Evolutionary conservation across 768 basidiomycete species (phyloP).

Genomic region (Cyclocybe cylindracea): DNA sequence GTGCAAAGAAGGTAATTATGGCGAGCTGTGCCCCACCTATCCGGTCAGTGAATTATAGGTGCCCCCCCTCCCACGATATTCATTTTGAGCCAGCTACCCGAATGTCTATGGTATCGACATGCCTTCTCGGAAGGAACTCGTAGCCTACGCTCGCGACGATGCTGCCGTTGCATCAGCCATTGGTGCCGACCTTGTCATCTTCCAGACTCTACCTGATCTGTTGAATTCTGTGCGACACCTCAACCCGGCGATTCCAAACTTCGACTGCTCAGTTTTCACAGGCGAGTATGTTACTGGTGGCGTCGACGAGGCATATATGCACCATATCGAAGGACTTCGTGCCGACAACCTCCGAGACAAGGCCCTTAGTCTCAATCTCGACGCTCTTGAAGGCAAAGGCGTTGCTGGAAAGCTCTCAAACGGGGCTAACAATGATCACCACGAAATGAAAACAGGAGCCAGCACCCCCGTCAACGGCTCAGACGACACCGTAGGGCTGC

Average conservation of each 20-base stretch:
- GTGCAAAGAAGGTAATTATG: conserved; percentile 93
- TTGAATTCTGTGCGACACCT: conserved; percentile 82
- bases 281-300: conserved; percentile 97
- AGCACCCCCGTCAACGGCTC: conserved; percentile 57
- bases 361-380: conserved; percentile 30
- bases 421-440: conserved; percentile 10
- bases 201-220: conserved; percentile 90
- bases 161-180: conserved; percentile 77
- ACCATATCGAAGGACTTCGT: conserved; percentile 70
- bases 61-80: neutral
- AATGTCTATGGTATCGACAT: conserved; percentile 99
- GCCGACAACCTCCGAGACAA: conserved; percentile 81
- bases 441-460: conserved; percentile 24
- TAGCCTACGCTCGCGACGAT: conserved; percentile 76
- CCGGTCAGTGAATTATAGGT: conserved; percentile 49
- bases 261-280: conserved; percentile 98
- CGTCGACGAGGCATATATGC: conserved; percentile 81
- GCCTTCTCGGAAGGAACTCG: conserved; percentile 93
- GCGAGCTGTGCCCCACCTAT: conserved; percentile 98
- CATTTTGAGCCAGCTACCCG: conserved; percentile 55
- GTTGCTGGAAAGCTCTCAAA: conserved; percentile 23
- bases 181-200: conserved; percentile 95
- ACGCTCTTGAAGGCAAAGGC: conserved; percentile 35
- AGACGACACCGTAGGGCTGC: conserved; percentile 78
- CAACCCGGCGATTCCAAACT: conserved; percentile 72